These are phyloP conservation scores for Solanum pimpinellifolium DNA, from an alignment of 257 asterid species.

Conservation along the genomic window DNA sequence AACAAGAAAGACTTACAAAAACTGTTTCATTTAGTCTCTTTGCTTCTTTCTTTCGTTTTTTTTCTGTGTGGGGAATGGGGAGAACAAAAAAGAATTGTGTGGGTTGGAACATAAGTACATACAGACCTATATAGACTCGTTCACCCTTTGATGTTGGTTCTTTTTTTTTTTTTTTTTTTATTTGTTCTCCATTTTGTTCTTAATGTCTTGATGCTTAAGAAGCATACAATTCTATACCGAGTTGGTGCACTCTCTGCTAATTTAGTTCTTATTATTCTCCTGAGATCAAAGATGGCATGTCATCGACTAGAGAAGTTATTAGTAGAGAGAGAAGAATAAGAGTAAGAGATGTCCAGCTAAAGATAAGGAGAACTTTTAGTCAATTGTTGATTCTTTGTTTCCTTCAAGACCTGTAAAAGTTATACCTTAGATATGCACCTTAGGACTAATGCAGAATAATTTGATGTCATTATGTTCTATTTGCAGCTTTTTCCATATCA, in stretches of 20 bases:
- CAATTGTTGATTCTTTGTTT: background rate
- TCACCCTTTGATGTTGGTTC: background rate
- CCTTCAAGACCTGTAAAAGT: background rate
- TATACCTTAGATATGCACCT: background rate
- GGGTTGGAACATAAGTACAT: background rate
- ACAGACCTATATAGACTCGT: background rate
- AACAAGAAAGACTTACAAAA: background rate
- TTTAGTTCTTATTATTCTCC: background rate
- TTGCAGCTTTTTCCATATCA: slow-evolving; percentile 96
- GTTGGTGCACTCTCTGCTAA: background rate
- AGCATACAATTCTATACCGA: background rate
- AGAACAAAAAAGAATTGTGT: background rate
- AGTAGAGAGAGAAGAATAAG: background rate
- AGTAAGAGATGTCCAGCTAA: background rate
- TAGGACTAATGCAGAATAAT: background rate
- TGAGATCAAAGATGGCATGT: background rate
- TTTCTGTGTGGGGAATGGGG: background rate
- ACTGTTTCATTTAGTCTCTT: background rate
- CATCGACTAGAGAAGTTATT: background rate
- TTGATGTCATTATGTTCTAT: slow-evolving; percentile 1
- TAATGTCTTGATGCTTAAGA: background rate
- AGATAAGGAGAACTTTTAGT: background rate
- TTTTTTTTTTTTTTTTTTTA: no score
- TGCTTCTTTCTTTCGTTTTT: background rate
- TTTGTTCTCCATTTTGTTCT: background rate